Evolutionary conservation across 2,329 filamentous ascomycete genomes (phyloP).

Genomic region (Fonsecaea pugnacius): DNA sequence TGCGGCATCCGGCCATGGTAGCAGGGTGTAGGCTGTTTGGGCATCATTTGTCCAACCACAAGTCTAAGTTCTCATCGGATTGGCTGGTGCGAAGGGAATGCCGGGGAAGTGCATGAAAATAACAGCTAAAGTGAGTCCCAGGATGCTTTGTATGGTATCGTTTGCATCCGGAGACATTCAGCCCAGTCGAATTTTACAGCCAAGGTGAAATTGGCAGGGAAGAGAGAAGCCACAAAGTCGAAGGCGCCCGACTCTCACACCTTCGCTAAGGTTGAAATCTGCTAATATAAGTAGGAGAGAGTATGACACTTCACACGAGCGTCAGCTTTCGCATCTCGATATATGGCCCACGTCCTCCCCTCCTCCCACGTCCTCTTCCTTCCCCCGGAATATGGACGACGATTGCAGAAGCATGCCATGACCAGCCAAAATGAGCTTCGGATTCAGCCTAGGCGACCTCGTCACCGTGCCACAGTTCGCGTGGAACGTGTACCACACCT

Average conservation of each 20-base stretch:
- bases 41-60: background rate
- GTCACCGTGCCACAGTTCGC: background rate
- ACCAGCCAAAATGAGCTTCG: background rate
- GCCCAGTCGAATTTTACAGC: background rate
- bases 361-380: too few species aligned
- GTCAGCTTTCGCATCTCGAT: background rate
- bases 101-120: background rate
- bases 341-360: background rate
- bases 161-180: background rate
- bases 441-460: background rate
- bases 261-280: background rate
- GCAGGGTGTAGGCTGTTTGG: background rate
- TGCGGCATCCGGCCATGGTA: background rate
- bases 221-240: too few species aligned
- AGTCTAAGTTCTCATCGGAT: background rate
- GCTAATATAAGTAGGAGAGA: background rate
- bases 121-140: background rate
- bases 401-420: background rate
- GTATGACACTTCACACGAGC: background rate
- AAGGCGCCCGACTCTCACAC: background rate
- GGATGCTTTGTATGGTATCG: background rate
- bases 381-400: background rate
- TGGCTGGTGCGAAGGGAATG: background rate
- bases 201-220: background rate
- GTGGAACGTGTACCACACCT: background rate